phyloP scores from a whole-genome alignment of 331 rosid genomes.

The Quercus phellos region DNA sequence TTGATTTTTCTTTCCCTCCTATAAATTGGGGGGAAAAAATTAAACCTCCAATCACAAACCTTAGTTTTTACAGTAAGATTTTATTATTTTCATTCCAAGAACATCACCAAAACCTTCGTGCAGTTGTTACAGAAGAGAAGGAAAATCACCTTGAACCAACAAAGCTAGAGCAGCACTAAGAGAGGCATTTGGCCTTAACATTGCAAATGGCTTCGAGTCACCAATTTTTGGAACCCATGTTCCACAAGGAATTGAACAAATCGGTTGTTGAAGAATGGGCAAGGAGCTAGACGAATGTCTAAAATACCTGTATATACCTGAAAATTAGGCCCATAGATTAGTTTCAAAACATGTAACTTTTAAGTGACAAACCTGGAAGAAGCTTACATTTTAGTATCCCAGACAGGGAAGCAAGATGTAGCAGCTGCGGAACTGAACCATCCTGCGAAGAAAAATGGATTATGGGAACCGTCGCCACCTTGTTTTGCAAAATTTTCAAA shows the following conservation, averaged over 20 bases:
- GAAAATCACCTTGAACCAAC: constrained; percentile 69
- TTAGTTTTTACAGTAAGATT: not conserved
- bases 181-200: constrained; percentile 69
- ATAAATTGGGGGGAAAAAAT: no score
- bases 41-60: not conserved
- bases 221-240: constrained; percentile 85
- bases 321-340: constrained; percentile 34
- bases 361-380: constrained; percentile 13
- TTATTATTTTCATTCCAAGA: not conserved
- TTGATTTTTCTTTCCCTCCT: not conserved
- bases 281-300: constrained; percentile 61
- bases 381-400: constrained; percentile 53
- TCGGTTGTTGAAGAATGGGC: constrained; percentile 75
- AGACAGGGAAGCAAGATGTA: constrained; percentile 53
- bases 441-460: constrained; percentile 37
- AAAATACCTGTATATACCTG: constrained; percentile 84
- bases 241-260: constrained; percentile 70
- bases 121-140: constrained; percentile 22
- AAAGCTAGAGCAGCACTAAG: constrained; percentile 62
- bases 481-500: constrained; percentile 48
- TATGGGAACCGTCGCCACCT: constrained; percentile 46
- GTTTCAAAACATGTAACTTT: constrained; percentile 26
- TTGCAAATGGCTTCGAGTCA: constrained; percentile 56
- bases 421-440: constrained; percentile 47
- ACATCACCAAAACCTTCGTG: constrained; percentile 9